A percentile compares a stretch with the other conserved stretches of the same genome.
Evolutionary conservation across 2,329 filamentous ascomycete species (phyloP).

Genomic region (Didymella glomerata): DNA sequence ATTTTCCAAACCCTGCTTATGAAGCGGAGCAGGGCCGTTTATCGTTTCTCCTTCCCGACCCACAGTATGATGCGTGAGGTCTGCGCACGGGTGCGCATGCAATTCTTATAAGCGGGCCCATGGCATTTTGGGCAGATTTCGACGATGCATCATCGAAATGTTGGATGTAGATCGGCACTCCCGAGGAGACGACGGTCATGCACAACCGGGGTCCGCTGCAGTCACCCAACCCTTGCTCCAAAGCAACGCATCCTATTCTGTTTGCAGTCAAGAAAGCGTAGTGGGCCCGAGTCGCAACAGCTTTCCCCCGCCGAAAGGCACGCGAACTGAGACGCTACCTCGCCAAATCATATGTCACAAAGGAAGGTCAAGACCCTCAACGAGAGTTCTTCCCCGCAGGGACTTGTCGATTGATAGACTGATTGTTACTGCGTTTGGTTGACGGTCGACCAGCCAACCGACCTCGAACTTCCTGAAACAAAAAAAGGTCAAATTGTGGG

Average conservation of each 20-base stretch:
- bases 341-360: neutral
- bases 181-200: neutral
- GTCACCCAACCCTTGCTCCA: neutral
- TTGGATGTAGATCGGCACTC: conserved; percentile 3
- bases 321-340: neutral
- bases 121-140: conserved; percentile 7
- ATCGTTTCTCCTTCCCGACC: neutral
- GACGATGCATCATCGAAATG: neutral
- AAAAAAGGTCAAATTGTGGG: neutral
- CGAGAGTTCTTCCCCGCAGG: neutral
- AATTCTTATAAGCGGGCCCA: conserved; percentile 9
- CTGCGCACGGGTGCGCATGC: conserved; percentile 3
- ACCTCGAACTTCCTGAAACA: neutral
- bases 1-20: neutral
- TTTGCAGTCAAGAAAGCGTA: neutral
- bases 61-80: neutral
- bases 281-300: neutral
- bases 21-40: neutral
- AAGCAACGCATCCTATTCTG: neutral
- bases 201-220: neutral
- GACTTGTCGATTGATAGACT: neutral
- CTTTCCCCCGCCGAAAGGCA: neutral
- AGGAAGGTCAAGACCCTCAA: neutral
- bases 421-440: neutral
- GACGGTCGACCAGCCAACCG: neutral